A percentile compares a stretch with the other conserved stretches of the same genome.
Evolutionary conservation across 495 filamentous ascomycete genomes (phyloP).

Genomic region (Xylaria bambusicola): DNA sequence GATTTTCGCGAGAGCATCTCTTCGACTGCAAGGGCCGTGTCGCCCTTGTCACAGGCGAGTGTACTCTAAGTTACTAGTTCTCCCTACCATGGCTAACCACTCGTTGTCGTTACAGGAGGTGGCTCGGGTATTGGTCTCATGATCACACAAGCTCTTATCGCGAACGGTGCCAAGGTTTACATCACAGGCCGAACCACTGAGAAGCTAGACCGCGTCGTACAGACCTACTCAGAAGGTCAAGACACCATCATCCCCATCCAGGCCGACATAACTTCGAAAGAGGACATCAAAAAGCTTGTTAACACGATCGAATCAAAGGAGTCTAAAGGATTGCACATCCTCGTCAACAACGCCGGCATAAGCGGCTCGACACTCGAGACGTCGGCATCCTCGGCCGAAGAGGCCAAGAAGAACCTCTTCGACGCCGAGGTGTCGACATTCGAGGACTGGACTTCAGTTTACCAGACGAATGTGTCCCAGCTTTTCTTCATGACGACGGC

Average conservation of each 20-base stretch:
- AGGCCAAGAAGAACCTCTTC: conserved; percentile 60
- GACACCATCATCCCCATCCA: conserved; percentile 37
- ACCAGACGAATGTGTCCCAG: conserved; percentile 78
- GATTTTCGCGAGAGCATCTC: conserved; percentile 55
- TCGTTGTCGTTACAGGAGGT: conserved; percentile 15
- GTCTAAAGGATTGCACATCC: conserved; percentile 62
- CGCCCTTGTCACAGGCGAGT: conserved; percentile 60
- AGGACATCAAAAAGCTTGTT: conserved; percentile 63
- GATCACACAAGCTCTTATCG: conserved; percentile 77
- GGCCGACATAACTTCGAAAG: conserved; percentile 38
- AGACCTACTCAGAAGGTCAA: conserved; percentile 34
- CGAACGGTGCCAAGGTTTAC: conserved; percentile 80
- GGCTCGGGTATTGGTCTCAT: conserved; percentile 71
- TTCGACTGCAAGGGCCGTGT: conserved; percentile 65
- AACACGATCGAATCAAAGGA: conserved; percentile 63
- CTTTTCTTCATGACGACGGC: conserved; percentile 78
- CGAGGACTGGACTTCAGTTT: conserved; percentile 69
- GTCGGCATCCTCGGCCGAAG: conserved; percentile 58
- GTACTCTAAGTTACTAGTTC: no score
- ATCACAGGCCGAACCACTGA: conserved; percentile 73
- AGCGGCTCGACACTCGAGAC: conserved; percentile 38
- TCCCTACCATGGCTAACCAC: no score
- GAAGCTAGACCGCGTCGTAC: conserved; percentile 36
- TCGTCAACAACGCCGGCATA: conserved; percentile 77
- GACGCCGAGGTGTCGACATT: conserved; percentile 69